A percentile compares a stretch with the other conserved stretches of the same genome.
phyloP scores from a whole-genome alignment of 306 rosid species.

The Prunus padus region DNA sequence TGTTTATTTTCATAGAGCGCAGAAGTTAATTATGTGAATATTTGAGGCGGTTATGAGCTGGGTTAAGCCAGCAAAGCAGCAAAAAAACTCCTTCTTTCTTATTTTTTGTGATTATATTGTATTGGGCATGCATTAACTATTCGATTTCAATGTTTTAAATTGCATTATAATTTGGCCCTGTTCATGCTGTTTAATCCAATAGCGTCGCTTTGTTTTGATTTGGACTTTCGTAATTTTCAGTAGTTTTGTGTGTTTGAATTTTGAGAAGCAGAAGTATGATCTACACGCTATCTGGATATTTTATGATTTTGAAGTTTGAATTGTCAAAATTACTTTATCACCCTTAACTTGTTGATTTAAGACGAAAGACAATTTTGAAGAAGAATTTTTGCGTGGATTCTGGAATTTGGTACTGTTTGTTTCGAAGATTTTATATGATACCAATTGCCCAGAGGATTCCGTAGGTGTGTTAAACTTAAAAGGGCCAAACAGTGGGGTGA shows the following conservation, averaged over 20 bases:
- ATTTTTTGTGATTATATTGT: not conserved
- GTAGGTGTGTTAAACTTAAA: not conserved
- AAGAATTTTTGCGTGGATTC: not conserved
- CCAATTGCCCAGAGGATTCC: not conserved
- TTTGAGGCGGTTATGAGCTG: not conserved
- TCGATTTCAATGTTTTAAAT: slow-evolving; percentile 1
- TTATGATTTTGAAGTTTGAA: not conserved
- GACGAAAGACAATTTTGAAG: not conserved
- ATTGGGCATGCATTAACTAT: not conserved
- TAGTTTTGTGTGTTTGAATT: not conserved
- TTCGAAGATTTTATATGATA: not conserved
- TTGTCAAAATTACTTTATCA: slow-evolving; percentile 1
- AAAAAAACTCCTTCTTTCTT: not conserved
- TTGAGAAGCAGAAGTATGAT: not conserved
- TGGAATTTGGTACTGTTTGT: not conserved
- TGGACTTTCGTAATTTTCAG: not conserved
- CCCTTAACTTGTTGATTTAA: not conserved
- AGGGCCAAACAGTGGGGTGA: too few relatives aligned
- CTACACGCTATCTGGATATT: not conserved
- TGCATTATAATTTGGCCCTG: not conserved
- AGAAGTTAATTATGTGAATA: slow-evolving; percentile 1
- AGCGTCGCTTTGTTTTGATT: not conserved
- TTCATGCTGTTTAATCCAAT: not conserved
- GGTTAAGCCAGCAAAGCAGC: not conserved
- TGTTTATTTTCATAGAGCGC: not conserved